Percentiles rank a stretch among this genome's conserved stretches.
These are phyloP conservation scores for Gymnopilus dilepis DNA, from an alignment of 768 basidiomycete genomes.

Conservation along the genomic window DNA sequence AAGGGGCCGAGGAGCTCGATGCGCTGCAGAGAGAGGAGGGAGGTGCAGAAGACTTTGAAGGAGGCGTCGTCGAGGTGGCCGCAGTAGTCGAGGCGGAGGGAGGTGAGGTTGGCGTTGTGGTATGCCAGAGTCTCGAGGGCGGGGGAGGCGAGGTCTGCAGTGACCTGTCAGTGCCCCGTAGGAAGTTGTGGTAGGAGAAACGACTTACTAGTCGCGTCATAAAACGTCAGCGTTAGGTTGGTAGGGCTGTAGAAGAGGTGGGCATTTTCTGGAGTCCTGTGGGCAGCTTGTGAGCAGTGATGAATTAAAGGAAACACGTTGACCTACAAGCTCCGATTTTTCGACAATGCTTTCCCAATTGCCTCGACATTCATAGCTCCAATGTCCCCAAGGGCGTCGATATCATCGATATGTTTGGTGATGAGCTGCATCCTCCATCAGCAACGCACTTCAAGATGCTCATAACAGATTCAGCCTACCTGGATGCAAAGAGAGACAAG, in stretches of 20 bases:
- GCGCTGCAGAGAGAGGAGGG: constrained; percentile 68
- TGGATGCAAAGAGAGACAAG: constrained; percentile 84
- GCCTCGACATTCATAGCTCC: constrained; percentile 84
- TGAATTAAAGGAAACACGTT: constrained; percentile 9
- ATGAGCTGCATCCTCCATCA: constrained; percentile 59
- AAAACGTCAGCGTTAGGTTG: constrained; percentile 72
- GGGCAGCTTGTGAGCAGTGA: not conserved
- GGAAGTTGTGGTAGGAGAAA: not conserved
- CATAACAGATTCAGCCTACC: constrained; percentile 42
- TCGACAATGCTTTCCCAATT: constrained; percentile 82
- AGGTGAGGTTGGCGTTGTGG: constrained; percentile 85
- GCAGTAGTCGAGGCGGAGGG: constrained; percentile 83
- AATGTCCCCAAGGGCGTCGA: constrained; percentile 89
- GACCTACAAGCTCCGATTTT: constrained; percentile 83
- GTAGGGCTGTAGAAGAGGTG: constrained; percentile 81
- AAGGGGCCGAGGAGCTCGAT: constrained; percentile 89
- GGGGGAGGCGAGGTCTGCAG: constrained; percentile 67
- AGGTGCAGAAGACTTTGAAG: constrained; percentile 60
- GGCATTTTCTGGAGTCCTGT: constrained; percentile 79
- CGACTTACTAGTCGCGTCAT: constrained; percentile 88
- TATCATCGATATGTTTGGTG: constrained; percentile 84
- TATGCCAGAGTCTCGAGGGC: constrained; percentile 73
- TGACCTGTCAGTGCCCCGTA: not conserved
- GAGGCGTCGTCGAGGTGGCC: constrained; percentile 76
- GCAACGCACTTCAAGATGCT: not conserved